Evolutionary conservation across 2,329 filamentous ascomycete genomes (phyloP), one percentile per base, ranked within the genome.

Genomic region (Cladosporium cucumerinum): DNA sequence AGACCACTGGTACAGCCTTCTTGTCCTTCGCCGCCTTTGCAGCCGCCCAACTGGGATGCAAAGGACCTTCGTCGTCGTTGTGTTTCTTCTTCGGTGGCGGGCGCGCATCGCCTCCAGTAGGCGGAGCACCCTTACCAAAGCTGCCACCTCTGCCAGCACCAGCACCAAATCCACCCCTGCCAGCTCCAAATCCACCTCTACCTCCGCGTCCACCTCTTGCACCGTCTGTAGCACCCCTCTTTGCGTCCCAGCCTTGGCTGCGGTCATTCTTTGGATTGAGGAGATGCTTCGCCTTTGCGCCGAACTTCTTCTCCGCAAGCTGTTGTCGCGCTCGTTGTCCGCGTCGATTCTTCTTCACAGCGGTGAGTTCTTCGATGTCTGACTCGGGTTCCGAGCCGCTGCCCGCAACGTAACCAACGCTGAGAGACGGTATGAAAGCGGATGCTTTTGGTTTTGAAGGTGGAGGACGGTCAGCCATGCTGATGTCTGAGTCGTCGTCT

Each of bases 261-360:
- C 82, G 77, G 48, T 72, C 71, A 32, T 67, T 69, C 58, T 74
- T 69, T 66, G 79, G 72, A 12, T 82, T 81, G 51, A 87, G 75
- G 3, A 88, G 57, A 72, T 93, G 90, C 70, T 88, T 90, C 1
- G 91, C 92, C 67, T 85, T 83, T 16, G 83, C 81, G 58, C 90
- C 90, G 75, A 84, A 94, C 74, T 93, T 94, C 79, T 91, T 89
- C 79, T 94, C 91, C 81, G 87, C 90, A 65, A 95, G 89, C 26
- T 87, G 86, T 73, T 91, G 89, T 10, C 91, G 86, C n/a, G 89
- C 90, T 51, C 87, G 85, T 78, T 96, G 91, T 3, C 91, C 91
- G 55, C 87, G 83, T 25, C 90, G 84, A 72, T 94, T 93, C 78
- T 93, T 93, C 70, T 86, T 86, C 0, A 82, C 78, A 0, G 82